Evolutionary conservation across 768 basidiomycete genomes (phyloP), one percentile per base, ranked within the genome.

Genomic region (Kwoniella sp.): DNA sequence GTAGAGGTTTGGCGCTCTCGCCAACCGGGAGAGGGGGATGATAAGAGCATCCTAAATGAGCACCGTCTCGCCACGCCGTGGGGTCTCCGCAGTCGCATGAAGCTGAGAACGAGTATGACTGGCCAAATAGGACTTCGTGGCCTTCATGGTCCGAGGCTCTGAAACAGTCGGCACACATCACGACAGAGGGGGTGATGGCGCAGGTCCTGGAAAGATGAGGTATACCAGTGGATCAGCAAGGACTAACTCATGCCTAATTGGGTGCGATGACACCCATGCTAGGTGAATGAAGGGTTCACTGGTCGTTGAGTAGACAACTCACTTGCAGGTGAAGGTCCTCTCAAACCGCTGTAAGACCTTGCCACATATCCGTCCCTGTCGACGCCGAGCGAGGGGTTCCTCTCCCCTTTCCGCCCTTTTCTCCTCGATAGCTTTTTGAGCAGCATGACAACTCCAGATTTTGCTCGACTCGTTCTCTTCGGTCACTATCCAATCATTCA

Each of bases 1-100:
- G 84, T 83, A 0, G 85, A 84, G 4, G 85, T 84, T 12, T 62
- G 15, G 84, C 77, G 56, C 77, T 75, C 29, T 65, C 58, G 55
- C 56, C 55, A 20, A n/a, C 53, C 29, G 73, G 76, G 17, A 72
- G 57, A 58, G 87, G 85, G 13, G 92, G 91, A 74, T 95, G 92
- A 74, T 86, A 86, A 0, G 88, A 87, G 78, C 92, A 94, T 13
- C 83, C 79, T 17, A 90, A 84, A 4, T 77, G 73, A 4, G 50
- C 15, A 51, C 57, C 64, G 31, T 54, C 23, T 34, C 87, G 85
- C 93, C 93, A 98, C 1, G 92, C 91, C 74, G 95, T 90, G 25
- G 85, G 84, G 74, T 97, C 94, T 17, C 93, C 93, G 73, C 95
- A 97, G 81, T 97, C 93, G 76, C 96, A 99, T 71, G 91, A 93